A percentile compares a stretch with the other conserved stretches of the same genome.
Evolutionary conservation across 164 flowering plant genomes (phyloP).

Genomic region (Pachysandra terminalis): DNA sequence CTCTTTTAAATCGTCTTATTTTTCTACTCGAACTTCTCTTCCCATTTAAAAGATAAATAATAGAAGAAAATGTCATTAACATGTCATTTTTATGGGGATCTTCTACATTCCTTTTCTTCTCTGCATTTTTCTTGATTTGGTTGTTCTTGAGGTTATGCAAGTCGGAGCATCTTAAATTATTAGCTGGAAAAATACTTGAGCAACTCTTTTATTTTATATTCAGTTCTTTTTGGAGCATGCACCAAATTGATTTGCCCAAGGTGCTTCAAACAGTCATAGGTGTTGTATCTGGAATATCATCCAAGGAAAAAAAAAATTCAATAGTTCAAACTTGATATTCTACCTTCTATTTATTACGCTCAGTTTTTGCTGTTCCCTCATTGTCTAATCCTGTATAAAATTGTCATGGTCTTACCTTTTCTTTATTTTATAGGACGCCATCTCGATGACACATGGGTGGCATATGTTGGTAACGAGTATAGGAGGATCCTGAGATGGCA

Average conservation of each 20-base stretch:
- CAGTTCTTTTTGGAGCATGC: no score
- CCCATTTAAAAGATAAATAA: no score
- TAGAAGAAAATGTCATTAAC: no score
- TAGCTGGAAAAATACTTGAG: no score
- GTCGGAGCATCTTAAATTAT: background rate
- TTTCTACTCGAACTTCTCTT: no score
- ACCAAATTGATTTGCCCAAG: background rate
- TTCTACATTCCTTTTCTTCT: no score
- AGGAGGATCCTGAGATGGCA: constrained; percentile 56
- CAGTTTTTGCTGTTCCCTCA: background rate
- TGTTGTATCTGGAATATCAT: background rate
- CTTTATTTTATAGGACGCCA: constrained; percentile 61
- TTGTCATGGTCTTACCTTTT: background rate
- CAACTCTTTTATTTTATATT: no score
- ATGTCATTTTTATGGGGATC: no score
- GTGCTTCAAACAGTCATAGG: background rate
- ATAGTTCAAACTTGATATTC: background rate
- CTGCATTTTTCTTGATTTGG: background rate
- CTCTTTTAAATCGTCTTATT: no score
- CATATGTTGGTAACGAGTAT: constrained; percentile 47
- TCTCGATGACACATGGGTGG: constrained; percentile 95
- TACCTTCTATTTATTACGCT: background rate
- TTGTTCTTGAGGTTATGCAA: background rate
- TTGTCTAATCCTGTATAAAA: background rate
- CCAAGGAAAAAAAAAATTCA: no score